phyloP scores from a whole-genome alignment of 192 early-diverging fungal species.

The Coemansia sp. region DNA sequence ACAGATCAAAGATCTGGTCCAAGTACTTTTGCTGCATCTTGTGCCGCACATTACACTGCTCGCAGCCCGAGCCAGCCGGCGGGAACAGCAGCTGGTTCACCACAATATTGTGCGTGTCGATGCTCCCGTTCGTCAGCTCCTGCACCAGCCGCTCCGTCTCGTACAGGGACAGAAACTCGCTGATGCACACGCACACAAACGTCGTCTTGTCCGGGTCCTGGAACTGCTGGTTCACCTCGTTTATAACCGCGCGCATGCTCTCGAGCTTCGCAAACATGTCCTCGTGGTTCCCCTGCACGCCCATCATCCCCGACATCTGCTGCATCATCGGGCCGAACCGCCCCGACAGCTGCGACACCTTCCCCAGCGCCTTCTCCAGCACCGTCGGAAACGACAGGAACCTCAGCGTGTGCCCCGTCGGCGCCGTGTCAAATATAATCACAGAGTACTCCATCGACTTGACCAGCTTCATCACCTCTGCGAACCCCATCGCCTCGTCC shows the following conservation, averaged over 20 bases:
- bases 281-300: constrained; percentile 79
- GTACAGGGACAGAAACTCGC: constrained; percentile 99
- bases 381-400: constrained; percentile 98
- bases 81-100: constrained; percentile 98
- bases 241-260: constrained; percentile 93
- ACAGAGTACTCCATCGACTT: constrained; percentile 99
- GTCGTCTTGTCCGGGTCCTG: constrained; percentile 99
- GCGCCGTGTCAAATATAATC: constrained; percentile 99
- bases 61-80: constrained; percentile 78
- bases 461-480: constrained; percentile 99
- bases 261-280: constrained; percentile 96
- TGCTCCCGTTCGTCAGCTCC: constrained; percentile 94
- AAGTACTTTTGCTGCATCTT: constrained; percentile 99
- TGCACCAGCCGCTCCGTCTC: constrained; percentile 99
- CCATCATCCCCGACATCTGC: constrained; percentile 82
- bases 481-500: constrained; percentile 99
- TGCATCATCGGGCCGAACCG: constrained; percentile 97
- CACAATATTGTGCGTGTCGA: constrained; percentile 99
- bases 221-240: constrained; percentile 99
- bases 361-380: constrained; percentile 95
- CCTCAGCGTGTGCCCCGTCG: constrained; percentile 98
- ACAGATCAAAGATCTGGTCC: constrained; percentile 98
- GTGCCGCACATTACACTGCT: constrained; percentile 86
- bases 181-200: constrained; percentile 99
- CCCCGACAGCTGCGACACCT: constrained; percentile 89